Conservation (phyloP, 2,329 filamentous ascomycete species). For the Tolypocladium cylindrosporum region DNA sequence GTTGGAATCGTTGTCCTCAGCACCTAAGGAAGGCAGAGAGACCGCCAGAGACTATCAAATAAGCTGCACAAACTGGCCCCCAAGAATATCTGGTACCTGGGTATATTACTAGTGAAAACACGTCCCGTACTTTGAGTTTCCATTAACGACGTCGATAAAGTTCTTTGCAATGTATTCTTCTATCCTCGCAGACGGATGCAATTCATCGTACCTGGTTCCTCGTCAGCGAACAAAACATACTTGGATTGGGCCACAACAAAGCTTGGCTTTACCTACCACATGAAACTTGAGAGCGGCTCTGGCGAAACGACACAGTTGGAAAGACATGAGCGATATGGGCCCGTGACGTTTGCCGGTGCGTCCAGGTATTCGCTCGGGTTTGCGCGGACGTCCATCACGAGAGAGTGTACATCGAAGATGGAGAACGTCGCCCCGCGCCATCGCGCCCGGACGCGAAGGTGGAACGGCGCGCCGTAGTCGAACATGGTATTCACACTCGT, state of each 20-base stretch:
- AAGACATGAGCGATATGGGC: constrained; percentile 46
- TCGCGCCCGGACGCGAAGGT: constrained; percentile 30
- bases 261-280: constrained; percentile 43
- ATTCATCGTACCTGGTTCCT: constrained; percentile 45
- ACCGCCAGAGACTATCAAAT: too few species aligned
- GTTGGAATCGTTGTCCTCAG: too few species aligned
- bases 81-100: too few species aligned
- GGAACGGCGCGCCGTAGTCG: constrained; percentile 37
- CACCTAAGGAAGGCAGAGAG: too few species aligned
- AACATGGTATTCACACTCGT: constrained; percentile 38
- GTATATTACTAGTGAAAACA: constrained; percentile 9
- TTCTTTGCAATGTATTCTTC: constrained; percentile 28
- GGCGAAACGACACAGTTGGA: constrained; percentile 26
- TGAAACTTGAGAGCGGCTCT: constrained; percentile 44
- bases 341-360: constrained; percentile 51
- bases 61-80: too few species aligned
- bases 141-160: constrained; percentile 29
- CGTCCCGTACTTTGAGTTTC: constrained; percentile 29
- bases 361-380: constrained; percentile 52
- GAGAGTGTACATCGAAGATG: constrained; percentile 55
- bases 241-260: background rate
- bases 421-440: constrained; percentile 53
- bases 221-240: background rate
- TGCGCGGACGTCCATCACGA: constrained; percentile 55
- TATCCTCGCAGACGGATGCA: constrained; percentile 61